Evolutionary conservation across 1,284 basidiomycete species (phyloP), one percentile per base, ranked within the genome.

Genomic region (Mycosarcoma mackinlayi): DNA sequence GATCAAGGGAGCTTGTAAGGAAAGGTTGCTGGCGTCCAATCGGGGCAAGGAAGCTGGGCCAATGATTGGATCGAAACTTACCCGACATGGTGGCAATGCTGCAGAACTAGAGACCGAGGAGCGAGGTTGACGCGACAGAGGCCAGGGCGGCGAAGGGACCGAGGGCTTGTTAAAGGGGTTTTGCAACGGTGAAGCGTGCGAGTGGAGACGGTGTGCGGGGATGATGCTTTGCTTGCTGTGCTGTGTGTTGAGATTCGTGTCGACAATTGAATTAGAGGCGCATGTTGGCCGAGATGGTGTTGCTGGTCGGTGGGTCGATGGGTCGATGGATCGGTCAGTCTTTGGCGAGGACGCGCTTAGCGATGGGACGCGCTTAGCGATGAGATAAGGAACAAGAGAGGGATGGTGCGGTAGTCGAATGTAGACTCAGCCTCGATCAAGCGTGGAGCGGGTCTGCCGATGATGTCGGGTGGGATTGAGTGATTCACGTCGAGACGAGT

Each of bases 31-130:
- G n/a, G n/a, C n/a, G n/a, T n/a, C n/a, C n/a, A n/a, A n/a, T n/a
- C n/a, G n/a, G n/a, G n/a, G n/a, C n/a, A n/a, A n/a, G n/a, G n/a
- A n/a, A 35, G 34, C 34, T 14, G 7, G 34, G 34, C 34, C 11
- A 4, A 34, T 18, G 23, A 21, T 23, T 13, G 23, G 11, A 27
- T 6, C 14, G 4, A 35, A 14, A 65, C 62, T 58, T 58, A 65
- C 62, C 55, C 16, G 62, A 59, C 62, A 65, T 65, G 55, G 37
- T 54, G 61, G 38, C 37, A 2, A 11, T 23, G 47, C 35, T 31
- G n/a, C n/a, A n/a, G n/a, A n/a, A n/a, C n/a, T n/a, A n/a, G n/a
- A n/a, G n/a, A n/a, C n/a, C n/a, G n/a, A 33, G 9, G 39, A 24
- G 19, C 7, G 31, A 45, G 30, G 19, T 19, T 7, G 4, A 9